Base-by-base conservation (phyloP, 192 early-diverging fungal genomes). In the Entrophospora sp. region DNA sequence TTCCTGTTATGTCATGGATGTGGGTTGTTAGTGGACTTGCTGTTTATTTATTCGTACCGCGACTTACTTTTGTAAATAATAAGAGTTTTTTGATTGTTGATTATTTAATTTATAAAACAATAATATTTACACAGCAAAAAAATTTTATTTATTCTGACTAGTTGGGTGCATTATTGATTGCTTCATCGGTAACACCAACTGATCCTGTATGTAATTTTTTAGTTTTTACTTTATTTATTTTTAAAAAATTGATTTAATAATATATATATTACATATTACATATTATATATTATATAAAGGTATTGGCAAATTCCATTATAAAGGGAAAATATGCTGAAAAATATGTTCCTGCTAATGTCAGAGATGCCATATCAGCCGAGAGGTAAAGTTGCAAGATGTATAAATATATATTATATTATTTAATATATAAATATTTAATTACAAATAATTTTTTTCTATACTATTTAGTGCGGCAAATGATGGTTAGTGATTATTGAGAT, bases 241-340 rank as follows among this genome's bases (percentile, higher is more conserved):
- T 45, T 45, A 5, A 18, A 45, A n/a, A 45, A 5, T 1, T 5
- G n/a, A 18, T 45, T 5, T 3, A 18, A 22, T 18, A 5, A 46
- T 46, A 22, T 22, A 18, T 18, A 4, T 22, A 5, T 46, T 12
- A 46, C 9, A 22, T 22, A 46, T 22, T 46, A 22, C 14, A 1
- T 16, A n/a, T 44, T 1, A 14, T 20, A 6, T 20, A 4, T 44
- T 31, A 5, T 55, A 30, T 18, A 20, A 24, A 79, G 79, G 70
- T 83, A 16, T 68, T 97, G 31, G 89, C 92, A 46, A 96, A 92
- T 75, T 88, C 91, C 0, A 88, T 97, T 12, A 87, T 97, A 12
- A 88, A 90, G 63, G 95, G 95, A 35, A 75, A 82, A 37, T 97
- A 93, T 80, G 93, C 95, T 16, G 91, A 95, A 69, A 79, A 83